phyloP scores from a whole-genome alignment of 441 rosid species.

The Gossypium laxum region DNA sequence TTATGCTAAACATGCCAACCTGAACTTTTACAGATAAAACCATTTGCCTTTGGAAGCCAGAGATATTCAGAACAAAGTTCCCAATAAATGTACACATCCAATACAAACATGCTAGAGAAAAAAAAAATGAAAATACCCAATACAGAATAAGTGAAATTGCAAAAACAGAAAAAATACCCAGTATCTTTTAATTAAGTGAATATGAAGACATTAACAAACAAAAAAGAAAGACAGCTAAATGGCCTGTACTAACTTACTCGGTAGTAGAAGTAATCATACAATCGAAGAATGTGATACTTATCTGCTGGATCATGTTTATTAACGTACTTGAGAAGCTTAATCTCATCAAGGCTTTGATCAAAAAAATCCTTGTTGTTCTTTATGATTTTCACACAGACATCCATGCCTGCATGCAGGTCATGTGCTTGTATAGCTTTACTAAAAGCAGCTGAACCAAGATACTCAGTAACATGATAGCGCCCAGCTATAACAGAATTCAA shows the following conservation, averaged over 20 bases:
- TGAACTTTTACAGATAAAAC: neutral
- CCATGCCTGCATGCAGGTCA: conserved; percentile 89
- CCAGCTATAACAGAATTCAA: conserved; percentile 88
- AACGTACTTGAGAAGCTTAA: conserved; percentile 87
- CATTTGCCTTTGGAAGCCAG: conserved; percentile 1
- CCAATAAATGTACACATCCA: neutral
- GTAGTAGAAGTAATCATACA: conserved; percentile 89
- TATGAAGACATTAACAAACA: neutral
- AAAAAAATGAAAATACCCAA: neutral
- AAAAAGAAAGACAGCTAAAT: conserved; percentile 1
- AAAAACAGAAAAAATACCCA: neutral
- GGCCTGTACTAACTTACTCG: conserved; percentile 44
- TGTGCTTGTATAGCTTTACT: conserved; percentile 99
- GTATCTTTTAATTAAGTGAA: neutral
- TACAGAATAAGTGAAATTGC: neutral
- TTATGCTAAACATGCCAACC: neutral
- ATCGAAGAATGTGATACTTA: conserved; percentile 78
- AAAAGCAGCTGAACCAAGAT: conserved; percentile 95
- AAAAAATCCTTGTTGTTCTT: conserved; percentile 98
- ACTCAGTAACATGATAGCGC: conserved; percentile 91
- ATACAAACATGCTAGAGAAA: neutral
- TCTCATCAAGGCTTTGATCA: conserved; percentile 98
- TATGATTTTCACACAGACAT: conserved; percentile 87
- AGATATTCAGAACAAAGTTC: neutral
- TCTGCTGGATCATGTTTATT: conserved; percentile 97